Base-by-base conservation (phyloP, 805 yeast genomes). In the Candida xiaguanensis region DNA sequence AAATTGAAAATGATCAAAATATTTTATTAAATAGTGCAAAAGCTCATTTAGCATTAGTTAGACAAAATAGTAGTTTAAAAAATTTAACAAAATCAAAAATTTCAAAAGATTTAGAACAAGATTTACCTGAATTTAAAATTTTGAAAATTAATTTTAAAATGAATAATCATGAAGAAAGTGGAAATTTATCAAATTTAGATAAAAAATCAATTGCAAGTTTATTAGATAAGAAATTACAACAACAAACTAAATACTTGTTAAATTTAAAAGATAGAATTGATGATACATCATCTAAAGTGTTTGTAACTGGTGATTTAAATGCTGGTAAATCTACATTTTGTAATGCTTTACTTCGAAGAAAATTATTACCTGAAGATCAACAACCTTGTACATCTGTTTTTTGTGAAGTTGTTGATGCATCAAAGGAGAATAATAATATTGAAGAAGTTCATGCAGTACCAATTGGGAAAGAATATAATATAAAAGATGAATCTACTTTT, bases 351-450 rank as follows among this genome's bases (percentile, higher is more conserved):
- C 64, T 93, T 43, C 72, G 90, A 48, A 74, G 93, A 37, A 76
- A 78, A 36, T 62, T 93, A 2, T 63, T 93, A 34, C 99, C 99
- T 0, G 95, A 85, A 53, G 99, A 93, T 61, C 99, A 93, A 55
- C 95, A 93, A 56, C 99, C 99, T 2, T 89, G 97, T 53, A 93
- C 99, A 0, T 82, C 86, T 45, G 96, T 93, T 0, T 95, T 95
- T 53, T 90, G 96, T 58, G 99, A 95, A 61, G 91, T 95, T 6
- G 68, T 86, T 20, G 96, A 93, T 58, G 87, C 89, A 8, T 67
- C 78, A 15, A 58, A 55, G 19, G 85, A 80, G 31, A 91, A 91
- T 55, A 65, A 72, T 29, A 78, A 82, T 13, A 52, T 78, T 12
- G 97, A 95, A 62, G 95, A 90, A 58, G 97, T 91, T 1, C 99